Percentiles rank a stretch among this genome's conserved stretches.
phyloP scores from a whole-genome alignment of 176 grass and related monocot species.

The Eremochloa ophiuroides region DNA sequence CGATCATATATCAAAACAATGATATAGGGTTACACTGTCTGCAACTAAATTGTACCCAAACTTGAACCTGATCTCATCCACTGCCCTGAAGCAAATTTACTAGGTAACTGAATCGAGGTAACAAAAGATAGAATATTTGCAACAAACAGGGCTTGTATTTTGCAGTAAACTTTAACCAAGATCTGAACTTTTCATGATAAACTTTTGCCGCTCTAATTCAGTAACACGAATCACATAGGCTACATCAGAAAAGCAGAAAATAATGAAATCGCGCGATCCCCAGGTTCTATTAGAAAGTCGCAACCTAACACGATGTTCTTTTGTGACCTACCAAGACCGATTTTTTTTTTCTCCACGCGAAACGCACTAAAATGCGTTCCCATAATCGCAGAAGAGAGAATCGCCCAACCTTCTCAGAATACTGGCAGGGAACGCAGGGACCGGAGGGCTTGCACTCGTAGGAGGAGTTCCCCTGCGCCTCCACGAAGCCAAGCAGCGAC shows the following conservation, averaged over 20 bases:
- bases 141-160: not conserved
- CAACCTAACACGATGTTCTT: not conserved
- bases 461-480: conserved; percentile 72
- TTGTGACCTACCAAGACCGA: conserved; percentile 19
- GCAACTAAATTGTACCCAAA: not conserved
- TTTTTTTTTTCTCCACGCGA: not conserved
- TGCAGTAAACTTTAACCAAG: conserved; percentile 7
- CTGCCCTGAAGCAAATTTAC: not conserved
- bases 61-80: not conserved
- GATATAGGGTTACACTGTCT: not conserved
- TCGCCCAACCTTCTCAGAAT: conserved; percentile 71
- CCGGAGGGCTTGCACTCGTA: conserved; percentile 74
- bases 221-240: not conserved
- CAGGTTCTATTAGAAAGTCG: not conserved
- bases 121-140: not conserved
- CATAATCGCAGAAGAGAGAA: not conserved
- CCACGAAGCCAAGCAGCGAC: conserved; percentile 69
- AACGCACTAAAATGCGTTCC: not conserved
- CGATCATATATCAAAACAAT: not conserved
- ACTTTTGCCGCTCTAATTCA: not conserved
- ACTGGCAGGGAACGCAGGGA: conserved; percentile 74
- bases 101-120: not conserved
- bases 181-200: conserved; percentile 17
- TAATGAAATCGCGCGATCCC: not conserved
- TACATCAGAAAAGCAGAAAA: not conserved